Evolutionary conservation across 805 yeast genomes (phyloP).

Genomic region (Monosporozyma yasuniensis): DNA sequence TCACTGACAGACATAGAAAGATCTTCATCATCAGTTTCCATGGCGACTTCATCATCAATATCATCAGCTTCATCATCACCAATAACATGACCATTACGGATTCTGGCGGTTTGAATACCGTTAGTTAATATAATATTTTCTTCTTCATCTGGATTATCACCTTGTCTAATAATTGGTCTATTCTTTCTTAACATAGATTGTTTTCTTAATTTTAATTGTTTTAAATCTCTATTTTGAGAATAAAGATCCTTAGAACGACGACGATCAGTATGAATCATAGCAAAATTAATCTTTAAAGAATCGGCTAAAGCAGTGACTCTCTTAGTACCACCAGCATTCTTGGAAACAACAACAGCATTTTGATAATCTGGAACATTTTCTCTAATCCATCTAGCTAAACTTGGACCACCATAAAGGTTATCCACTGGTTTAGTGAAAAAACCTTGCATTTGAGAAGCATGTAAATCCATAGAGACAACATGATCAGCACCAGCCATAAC

Average conservation of each 20-base stretch:
- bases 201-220: slow-evolving; percentile 35
- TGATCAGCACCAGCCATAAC: slow-evolving; percentile 99
- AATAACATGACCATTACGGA: slow-evolving; percentile 94
- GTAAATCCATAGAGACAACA: slow-evolving; percentile 92
- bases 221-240: slow-evolving; percentile 33
- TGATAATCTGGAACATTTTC: slow-evolving; percentile 79
- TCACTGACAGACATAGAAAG: slow-evolving; percentile 15
- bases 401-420: slow-evolving; percentile 92
- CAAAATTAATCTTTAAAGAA: slow-evolving; percentile 87
- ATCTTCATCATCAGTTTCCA: slow-evolving; percentile 26
- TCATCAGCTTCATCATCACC: slow-evolving; percentile 57
- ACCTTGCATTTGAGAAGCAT: slow-evolving; percentile 98
- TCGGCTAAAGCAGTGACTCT: slow-evolving; percentile 98
- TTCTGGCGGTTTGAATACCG: slow-evolving; percentile 90
- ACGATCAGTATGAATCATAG: slow-evolving; percentile 98
- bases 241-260: slow-evolving; percentile 70
- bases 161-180: slow-evolving; percentile 34
- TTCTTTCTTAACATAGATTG: slow-evolving; percentile 40
- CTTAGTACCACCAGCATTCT: slow-evolving; percentile 98
- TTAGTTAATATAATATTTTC: slow-evolving; percentile 62
- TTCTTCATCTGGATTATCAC: slow-evolving; percentile 45
- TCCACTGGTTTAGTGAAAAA: slow-evolving; percentile 96
- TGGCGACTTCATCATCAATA: slow-evolving; percentile 22
- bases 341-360: slow-evolving; percentile 93
- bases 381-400: slow-evolving; percentile 91